These are phyloP conservation scores for Cercospora nicotianae DNA, from an alignment of 2,329 filamentous ascomycete species.

Conservation along the genomic window DNA sequence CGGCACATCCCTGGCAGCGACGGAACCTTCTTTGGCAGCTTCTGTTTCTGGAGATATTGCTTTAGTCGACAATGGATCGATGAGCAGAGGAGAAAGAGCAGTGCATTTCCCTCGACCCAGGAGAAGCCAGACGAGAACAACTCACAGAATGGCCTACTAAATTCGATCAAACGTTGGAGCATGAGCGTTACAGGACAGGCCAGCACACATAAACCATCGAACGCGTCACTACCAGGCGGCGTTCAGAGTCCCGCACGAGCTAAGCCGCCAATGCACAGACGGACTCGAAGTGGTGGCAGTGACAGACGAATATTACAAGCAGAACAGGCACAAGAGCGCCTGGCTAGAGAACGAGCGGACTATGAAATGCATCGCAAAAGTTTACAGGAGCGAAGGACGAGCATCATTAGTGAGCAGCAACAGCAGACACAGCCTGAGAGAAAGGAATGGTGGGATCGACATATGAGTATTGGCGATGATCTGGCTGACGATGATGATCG, in stretches of 20 bases:
- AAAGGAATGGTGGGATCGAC: constrained; percentile 36
- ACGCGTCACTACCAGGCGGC: background rate
- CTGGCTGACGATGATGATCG: constrained; percentile 19
- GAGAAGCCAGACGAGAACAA: constrained; percentile 4
- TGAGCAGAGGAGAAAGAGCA: constrained; percentile 20
- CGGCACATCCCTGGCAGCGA: constrained; percentile 51
- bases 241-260: constrained; percentile 6
- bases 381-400: constrained; percentile 28
- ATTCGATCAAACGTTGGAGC: constrained; percentile 24
- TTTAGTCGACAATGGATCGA: constrained; percentile 15
- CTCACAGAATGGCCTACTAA: constrained; percentile 23
- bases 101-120: background rate
- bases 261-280: constrained; percentile 28
- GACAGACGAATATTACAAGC: constrained; percentile 38
- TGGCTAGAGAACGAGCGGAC: constrained; percentile 43
- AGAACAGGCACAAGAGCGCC: constrained; percentile 41
- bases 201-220: constrained; percentile 10
- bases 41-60: constrained; percentile 37
- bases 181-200: constrained; percentile 19
- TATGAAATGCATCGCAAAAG: constrained; percentile 25
- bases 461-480: constrained; percentile 25
- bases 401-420: constrained; percentile 15
- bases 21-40: constrained; percentile 45
- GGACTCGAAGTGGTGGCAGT: constrained; percentile 35
- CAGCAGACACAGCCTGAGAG: constrained; percentile 14